A percentile compares a stretch with the other conserved stretches of the same genome.
Evolutionary conservation across 2,329 filamentous ascomycete species (phyloP).

Genomic region (Aspergillus puulaauensis): DNA sequence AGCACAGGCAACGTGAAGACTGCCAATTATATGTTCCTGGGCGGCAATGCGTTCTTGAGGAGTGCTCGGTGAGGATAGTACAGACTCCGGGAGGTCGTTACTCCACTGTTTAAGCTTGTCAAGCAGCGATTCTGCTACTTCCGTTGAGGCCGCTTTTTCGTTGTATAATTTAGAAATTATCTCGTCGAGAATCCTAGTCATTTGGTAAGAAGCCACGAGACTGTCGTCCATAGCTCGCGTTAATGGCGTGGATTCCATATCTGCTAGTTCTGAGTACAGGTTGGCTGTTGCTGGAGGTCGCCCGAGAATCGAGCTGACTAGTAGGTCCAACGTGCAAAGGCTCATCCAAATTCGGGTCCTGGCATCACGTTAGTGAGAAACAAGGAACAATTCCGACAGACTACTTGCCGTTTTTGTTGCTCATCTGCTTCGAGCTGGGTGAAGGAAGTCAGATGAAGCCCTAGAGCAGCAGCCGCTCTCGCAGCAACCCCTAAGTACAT

Average conservation of each 20-base stretch:
- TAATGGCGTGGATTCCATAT: conserved; percentile 20
- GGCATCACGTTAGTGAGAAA: background rate
- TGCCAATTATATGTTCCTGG: conserved; percentile 46
- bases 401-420: conserved; percentile 19
- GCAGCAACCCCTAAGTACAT: conserved; percentile 64
- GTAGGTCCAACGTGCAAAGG: conserved; percentile 48
- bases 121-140: conserved; percentile 42
- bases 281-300: conserved; percentile 38
- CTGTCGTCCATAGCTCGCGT: conserved; percentile 28
- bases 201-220: conserved; percentile 43
- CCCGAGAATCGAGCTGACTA: conserved; percentile 51
- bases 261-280: conserved; percentile 23
- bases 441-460: conserved; percentile 50
- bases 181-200: conserved; percentile 47
- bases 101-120: conserved; percentile 49
- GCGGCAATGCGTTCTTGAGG: conserved; percentile 19
- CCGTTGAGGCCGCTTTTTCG: conserved; percentile 32
- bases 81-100: conserved; percentile 41
- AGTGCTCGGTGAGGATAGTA: conserved; percentile 22
- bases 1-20: conserved; percentile 56
- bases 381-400: background rate
- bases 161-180: conserved; percentile 46
- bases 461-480: conserved; percentile 57
- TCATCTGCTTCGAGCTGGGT: conserved; percentile 15
- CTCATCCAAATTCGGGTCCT: conserved; percentile 50